Evolutionary conservation across 2,329 filamentous ascomycete species (phyloP).

Genomic region (Dothistroma pini): DNA sequence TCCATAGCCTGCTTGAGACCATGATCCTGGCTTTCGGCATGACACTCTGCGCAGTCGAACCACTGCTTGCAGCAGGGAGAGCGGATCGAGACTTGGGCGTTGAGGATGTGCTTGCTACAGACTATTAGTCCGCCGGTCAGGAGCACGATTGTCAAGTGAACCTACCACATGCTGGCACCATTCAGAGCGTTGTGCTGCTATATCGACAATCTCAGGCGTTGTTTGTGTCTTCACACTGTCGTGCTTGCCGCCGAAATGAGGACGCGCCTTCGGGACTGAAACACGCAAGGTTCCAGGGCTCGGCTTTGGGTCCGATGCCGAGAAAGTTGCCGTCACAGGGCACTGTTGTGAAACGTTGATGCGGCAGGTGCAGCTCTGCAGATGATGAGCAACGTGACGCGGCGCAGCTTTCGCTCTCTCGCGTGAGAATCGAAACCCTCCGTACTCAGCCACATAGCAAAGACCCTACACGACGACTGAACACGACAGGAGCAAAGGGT

Average conservation of each 20-base stretch:
- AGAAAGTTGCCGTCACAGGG: too few species aligned
- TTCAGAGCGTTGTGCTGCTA: not conserved
- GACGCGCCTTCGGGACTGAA: not conserved
- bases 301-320: too few species aligned
- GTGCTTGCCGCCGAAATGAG: not conserved
- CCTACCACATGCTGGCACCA: constrained; percentile 31
- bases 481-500: not conserved
- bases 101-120: constrained; percentile 89
- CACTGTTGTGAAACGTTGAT: not conserved
- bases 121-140: constrained; percentile 2
- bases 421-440: not conserved
- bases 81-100: constrained; percentile 94
- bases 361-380: not conserved
- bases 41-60: constrained; percentile 98
- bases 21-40: constrained; percentile 74
- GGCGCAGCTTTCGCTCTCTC: not conserved
- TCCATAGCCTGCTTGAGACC: constrained; percentile 69
- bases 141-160: not conserved
- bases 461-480: not conserved
- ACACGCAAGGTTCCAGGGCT: not conserved
- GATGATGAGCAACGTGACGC: not conserved
- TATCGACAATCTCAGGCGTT: not conserved
- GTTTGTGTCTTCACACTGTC: not conserved
- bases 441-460: not conserved
- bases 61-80: constrained; percentile 96